Evolutionary conservation across 176 grass and related monocot species (phyloP), one percentile per base, ranked within the genome.

Genomic region (Zoysia japonica): DNA sequence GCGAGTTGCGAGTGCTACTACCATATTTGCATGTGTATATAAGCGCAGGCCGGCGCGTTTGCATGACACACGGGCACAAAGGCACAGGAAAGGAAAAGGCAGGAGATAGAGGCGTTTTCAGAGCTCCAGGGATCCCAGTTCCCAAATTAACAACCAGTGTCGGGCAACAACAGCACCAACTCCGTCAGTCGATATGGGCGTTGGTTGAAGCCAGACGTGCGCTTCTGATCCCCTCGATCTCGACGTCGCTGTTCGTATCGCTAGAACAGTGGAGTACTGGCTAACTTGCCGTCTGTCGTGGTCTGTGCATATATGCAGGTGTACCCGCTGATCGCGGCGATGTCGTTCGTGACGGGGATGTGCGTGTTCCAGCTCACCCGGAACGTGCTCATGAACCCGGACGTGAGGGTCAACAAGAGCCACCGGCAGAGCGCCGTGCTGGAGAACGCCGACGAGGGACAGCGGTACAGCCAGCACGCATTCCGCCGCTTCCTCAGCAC

Each of bases 261-360:
- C 28, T 28, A 0, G 28, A 28, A 28, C 28, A 28, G 28, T 28
- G 28, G 28, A 28, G 28, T 28, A 28, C 28, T 28, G 0, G 28
- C 28, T 28, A 28, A 28, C 28, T 28, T 28, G 28, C 28, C 28
- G 28, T 28, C 28, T 28, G 28, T 28, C 28, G 28, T 28, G 28
- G 28, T 28, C 28, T 1, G n/a, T 11, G 28, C 12, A 28, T 62
- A 28, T 12, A 5, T 82, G 68, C 74, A 97, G 93, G 90, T 97
- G 61, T 97, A 97, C 85, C 93, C 90, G 7, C 67, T 97, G 84
- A 62, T 97, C 85, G 93, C 80, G 4, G 90, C 90, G 3, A 97
- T 97, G 93, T 69, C 88, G 48, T 83, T 97, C 9, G 93, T 91
- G 42, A 84, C 88, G 42, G 77, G 90, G 77, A 83, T 97, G 80